These are phyloP conservation scores for Tuber aestivum DNA, from an alignment of 495 filamentous ascomycete genomes.

Conservation along the genomic window DNA sequence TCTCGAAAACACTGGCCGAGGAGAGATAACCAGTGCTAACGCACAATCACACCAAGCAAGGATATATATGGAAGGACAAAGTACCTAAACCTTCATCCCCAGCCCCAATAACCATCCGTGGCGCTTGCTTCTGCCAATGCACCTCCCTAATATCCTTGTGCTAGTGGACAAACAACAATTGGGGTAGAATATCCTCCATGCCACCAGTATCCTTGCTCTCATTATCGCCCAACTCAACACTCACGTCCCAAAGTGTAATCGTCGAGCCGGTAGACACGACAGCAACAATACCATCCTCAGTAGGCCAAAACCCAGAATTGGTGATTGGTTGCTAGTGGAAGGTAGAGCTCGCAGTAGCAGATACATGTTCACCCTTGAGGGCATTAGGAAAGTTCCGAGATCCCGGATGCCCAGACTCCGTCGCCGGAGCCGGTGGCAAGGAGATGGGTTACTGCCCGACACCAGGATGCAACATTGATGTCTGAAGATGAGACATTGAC, in stretches of 20 bases:
- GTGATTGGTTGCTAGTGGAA: constrained; percentile 95
- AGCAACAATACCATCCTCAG: constrained; percentile 84
- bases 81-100: constrained; percentile 45
- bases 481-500: constrained; percentile 75
- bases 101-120: constrained; percentile 66
- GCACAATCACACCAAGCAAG: constrained; percentile 39
- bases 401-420: constrained; percentile 91
- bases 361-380: constrained; percentile 54
- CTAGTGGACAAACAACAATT: constrained; percentile 90
- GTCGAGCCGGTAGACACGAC: constrained; percentile 89
- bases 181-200: constrained; percentile 79
- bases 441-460: constrained; percentile 70
- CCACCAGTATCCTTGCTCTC: constrained; percentile 81
- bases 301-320: constrained; percentile 92
- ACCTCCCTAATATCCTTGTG: constrained; percentile 84
- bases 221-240: constrained; percentile 90
- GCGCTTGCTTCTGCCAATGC: constrained; percentile 70
- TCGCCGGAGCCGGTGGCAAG: constrained; percentile 88
- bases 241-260: constrained; percentile 89
- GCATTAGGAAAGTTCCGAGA: constrained; percentile 64
- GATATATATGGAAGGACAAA: constrained; percentile 8
- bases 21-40: constrained; percentile 51
- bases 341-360: constrained; percentile 68
- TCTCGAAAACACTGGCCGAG: constrained; percentile 55
- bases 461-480: constrained; percentile 93